phyloP scores from a whole-genome alignment of 495 filamentous ascomycete species.

The Chaetomidium leptoderma region DNA sequence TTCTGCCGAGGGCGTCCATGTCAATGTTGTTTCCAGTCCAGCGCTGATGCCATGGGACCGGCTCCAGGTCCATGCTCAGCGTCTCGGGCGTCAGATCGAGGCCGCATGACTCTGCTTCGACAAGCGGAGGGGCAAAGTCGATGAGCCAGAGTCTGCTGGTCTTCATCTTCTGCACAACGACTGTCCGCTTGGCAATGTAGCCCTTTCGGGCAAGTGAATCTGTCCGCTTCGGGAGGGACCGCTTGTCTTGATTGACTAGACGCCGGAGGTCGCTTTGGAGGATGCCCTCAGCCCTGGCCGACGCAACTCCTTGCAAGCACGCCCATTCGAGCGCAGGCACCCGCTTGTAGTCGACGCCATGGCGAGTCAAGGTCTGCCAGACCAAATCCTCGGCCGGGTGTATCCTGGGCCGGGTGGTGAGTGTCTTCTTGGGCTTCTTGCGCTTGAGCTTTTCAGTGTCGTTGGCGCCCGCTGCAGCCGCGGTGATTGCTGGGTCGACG shows the following conservation, averaged over 20 bases:
- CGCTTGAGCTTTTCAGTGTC: constrained; percentile 9
- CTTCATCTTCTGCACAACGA: constrained; percentile 58
- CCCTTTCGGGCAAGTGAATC: constrained; percentile 69
- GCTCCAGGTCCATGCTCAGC: constrained; percentile 39
- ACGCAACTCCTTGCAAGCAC: constrained; percentile 76
- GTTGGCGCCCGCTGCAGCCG: constrained; percentile 1
- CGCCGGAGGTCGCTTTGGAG: constrained; percentile 72
- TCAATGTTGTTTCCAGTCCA: constrained; percentile 54
- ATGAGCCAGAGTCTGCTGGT: constrained; percentile 66
- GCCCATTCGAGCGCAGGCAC: constrained; percentile 66
- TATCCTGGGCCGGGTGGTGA: constrained; percentile 31
- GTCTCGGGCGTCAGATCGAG: constrained; percentile 31
- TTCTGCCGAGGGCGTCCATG: constrained; percentile 44
- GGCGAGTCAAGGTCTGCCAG: constrained; percentile 78
- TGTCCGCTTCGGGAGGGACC: constrained; percentile 79
- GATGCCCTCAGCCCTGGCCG: constrained; percentile 63
- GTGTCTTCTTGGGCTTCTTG: constrained; percentile 24
- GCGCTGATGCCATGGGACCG: constrained; percentile 42
- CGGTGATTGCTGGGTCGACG: constrained; percentile 5
- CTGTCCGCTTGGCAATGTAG: constrained; percentile 75
- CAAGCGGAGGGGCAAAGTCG: constrained; percentile 50
- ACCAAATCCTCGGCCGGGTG: constrained; percentile 45
- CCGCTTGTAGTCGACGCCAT: constrained; percentile 67
- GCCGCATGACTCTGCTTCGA: constrained; percentile 33
- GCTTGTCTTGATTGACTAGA: constrained; percentile 79